These are phyloP conservation scores for Tylopilus vinaceipallidus DNA, from an alignment of 768 basidiomycete species.

Conservation along the genomic window DNA sequence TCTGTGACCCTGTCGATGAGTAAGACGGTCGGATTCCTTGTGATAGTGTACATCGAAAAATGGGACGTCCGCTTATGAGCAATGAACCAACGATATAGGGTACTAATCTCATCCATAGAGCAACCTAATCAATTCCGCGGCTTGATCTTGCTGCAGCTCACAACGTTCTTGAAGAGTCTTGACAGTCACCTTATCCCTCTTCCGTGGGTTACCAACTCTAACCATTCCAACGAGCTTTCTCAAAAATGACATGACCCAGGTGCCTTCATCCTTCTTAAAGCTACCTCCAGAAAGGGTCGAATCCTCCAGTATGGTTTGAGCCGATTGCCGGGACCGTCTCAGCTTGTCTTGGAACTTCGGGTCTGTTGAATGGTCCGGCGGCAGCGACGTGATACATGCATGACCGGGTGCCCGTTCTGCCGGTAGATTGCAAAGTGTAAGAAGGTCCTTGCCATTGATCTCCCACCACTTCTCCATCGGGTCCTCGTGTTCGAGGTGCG, in stretches of 20 bases:
- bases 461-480: conserved; percentile 36
- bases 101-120: conserved; percentile 7
- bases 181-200: conserved; percentile 8
- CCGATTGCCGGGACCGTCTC: conserved; percentile 11
- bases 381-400: conserved; percentile 31
- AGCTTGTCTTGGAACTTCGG: conserved; percentile 5
- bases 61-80: too few relatives aligned
- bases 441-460: conserved; percentile 15
- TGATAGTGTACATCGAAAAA: too few relatives aligned
- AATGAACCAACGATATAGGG: too few relatives aligned
- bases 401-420: too few relatives aligned
- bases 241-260: conserved; percentile 26
- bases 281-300: conserved; percentile 16
- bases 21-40: too few relatives aligned
- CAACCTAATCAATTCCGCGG: conserved; percentile 14
- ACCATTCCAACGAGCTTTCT: conserved; percentile 18
- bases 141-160: conserved; percentile 17
- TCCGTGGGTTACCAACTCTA: conserved; percentile 2
- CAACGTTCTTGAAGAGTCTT: conserved; percentile 14
- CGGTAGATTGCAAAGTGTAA: too few relatives aligned
- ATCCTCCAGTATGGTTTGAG: conserved; percentile 21
- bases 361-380: conserved; percentile 1
- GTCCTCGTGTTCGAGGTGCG: conserved; percentile 33
- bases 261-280: conserved; percentile 13
- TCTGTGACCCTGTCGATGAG: too few relatives aligned